Evolutionary conservation across 2,329 filamentous ascomycete genomes (phyloP).

Genomic region (Fusarium sp.): DNA sequence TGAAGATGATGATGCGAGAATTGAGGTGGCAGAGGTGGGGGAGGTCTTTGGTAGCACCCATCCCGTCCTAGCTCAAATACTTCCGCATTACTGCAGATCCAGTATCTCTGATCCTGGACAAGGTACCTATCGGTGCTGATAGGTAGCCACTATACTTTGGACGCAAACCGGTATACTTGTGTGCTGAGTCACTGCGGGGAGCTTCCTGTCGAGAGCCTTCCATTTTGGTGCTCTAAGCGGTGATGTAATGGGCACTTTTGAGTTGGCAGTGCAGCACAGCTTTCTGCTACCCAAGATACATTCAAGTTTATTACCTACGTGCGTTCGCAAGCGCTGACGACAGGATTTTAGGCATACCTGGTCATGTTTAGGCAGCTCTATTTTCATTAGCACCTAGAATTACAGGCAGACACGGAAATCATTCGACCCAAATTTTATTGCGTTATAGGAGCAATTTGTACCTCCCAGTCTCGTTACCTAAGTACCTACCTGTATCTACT

Average conservation of each 20-base stretch:
- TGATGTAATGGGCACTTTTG: conserved; percentile 35
- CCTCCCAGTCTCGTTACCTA: not conserved
- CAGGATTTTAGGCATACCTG: conserved; percentile 11
- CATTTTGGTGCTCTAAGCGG: conserved; percentile 7
- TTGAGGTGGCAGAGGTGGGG: conserved; percentile 36
- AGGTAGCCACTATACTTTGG: not conserved
- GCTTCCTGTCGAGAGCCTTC: conserved; percentile 19
- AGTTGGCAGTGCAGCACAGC: conserved; percentile 30
- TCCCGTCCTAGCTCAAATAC: conserved; percentile 12
- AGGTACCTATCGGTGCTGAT: not conserved
- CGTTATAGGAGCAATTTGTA: conserved; percentile 3
- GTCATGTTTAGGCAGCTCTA: not conserved
- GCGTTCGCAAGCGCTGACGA: conserved; percentile 16
- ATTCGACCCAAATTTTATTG: not conserved
- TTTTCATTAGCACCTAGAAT: too few species aligned
- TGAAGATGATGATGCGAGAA: conserved; percentile 42
- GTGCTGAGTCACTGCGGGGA: conserved; percentile 32
- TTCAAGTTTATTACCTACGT: not conserved
- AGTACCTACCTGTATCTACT: too few species aligned
- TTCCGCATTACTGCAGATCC: conserved; percentile 11
- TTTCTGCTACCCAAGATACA: not conserved
- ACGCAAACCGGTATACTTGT: conserved; percentile 1
- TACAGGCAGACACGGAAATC: too few species aligned
- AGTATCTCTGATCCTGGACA: conserved; percentile 1
- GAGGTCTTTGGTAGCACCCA: conserved; percentile 24